Evolutionary conservation across 2,329 filamentous ascomycete genomes (phyloP), one percentile per base, ranked within the genome.

Genomic region (Dendryphion nanum): DNA sequence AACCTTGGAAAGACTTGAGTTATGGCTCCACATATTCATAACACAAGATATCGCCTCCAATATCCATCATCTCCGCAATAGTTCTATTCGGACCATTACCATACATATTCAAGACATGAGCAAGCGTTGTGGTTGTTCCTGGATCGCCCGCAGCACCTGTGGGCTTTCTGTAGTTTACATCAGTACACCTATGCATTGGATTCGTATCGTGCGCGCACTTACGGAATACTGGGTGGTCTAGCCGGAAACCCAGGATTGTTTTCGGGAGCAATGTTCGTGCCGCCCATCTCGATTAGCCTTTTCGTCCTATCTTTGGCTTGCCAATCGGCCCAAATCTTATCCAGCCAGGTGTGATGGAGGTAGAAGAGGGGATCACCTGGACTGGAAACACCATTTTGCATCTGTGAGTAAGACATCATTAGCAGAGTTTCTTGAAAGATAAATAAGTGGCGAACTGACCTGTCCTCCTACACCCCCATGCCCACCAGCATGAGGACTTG

Each of bases 351-450:
- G 31, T 56, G 48, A 20, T 53, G 52, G 14, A 56, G 36, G 34
- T 52, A 53, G 32, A 56, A 53, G 6, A 56, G 38, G 1, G 52
- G 52, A 28, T 55, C 52, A 3, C 52, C 50, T 2, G 52, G 52
- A 18, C 38, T 44, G 4, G 48, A 47, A 7, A 43, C 33, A 2
- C 36, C 26, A 23, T 55, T 44, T 8, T 35, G 28, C 50, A 55
- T 51, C 51, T 53, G 30, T 5, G 19, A n/a, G 5, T 26, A 33
- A 15, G 35, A 33, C 14, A 34, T 30, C 28, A 40, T 13, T 18
- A 12, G 16, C 15, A 4, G 7, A 16, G 24, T 10, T 28, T 10
- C 29, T 16, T 38, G 5, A 18, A 32, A 5, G 15, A 6, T n/a
- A 8, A 8, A 26, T 6, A 19, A 13, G 18, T 2, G 18, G 16